These are phyloP conservation scores for Jatropha multifida DNA, from an alignment of 441 rosid genomes.

Conservation along the genomic window DNA sequence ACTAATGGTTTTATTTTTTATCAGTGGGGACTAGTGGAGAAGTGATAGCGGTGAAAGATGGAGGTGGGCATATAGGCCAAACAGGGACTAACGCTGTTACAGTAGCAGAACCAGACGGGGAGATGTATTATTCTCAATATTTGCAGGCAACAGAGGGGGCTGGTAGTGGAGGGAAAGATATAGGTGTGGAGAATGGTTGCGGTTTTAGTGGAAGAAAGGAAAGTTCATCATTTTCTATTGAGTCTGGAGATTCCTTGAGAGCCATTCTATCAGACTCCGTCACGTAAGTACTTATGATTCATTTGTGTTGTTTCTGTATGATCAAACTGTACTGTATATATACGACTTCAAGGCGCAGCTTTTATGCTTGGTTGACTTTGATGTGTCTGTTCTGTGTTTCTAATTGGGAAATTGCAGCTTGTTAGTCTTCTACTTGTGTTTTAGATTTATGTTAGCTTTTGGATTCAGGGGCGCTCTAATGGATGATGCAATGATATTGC, in stretches of 20 bases:
- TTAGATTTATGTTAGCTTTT: constrained; percentile 24
- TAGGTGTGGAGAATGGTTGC: constrained; percentile 47
- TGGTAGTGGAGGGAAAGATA: constrained; percentile 48
- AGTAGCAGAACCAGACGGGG: constrained; percentile 57
- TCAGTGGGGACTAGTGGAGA: constrained; percentile 41
- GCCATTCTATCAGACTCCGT: constrained; percentile 73
- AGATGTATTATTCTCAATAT: constrained; percentile 58
- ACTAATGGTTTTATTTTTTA: not conserved
- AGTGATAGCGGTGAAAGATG: constrained; percentile 46
- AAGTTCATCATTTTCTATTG: constrained; percentile 38
- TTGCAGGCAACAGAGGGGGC: constrained; percentile 49
- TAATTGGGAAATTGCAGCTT: not conserved
- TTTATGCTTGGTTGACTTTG: not conserved
- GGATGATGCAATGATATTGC: constrained; percentile 89
- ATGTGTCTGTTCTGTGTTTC: not conserved
- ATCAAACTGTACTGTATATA: not conserved
- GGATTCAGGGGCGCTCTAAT: constrained; percentile 69
- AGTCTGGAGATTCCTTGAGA: constrained; percentile 71
- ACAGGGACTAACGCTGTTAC: constrained; percentile 43
- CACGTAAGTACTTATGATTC: constrained; percentile 50
- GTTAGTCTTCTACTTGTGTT: constrained; percentile 9
- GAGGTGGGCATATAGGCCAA: constrained; percentile 33
- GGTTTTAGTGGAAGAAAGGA: constrained; percentile 84
- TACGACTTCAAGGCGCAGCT: not conserved
- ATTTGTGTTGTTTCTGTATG: not conserved